Base-by-base conservation (phyloP, 805 yeast genomes). In the Ogataea dorogensis region DNA sequence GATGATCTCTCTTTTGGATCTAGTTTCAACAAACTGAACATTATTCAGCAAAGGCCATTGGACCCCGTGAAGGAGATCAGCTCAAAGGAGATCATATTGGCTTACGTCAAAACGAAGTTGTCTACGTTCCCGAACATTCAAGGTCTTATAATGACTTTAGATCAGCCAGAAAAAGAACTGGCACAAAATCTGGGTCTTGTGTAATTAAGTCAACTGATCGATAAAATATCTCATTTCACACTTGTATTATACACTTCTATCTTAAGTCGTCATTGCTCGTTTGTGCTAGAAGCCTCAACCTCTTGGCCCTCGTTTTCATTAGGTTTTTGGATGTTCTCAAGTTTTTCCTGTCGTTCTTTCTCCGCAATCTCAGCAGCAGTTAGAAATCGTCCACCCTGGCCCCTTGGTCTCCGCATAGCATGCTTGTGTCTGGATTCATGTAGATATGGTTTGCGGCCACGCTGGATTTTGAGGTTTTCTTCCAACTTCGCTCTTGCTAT, bases 341-440 rank as follows among this genome's bases (percentile, higher is more conserved):
- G 29, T 23, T 44, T 55, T 41, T 68, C 68, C 42, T 57, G 56
- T 34, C 68, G 56, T 33, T 79, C 83, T 38, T 73, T 64, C 50
- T 81, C 88, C 4, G 86, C 87, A 36, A 84, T 83, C 52, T 84
- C 93, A 8, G 96, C 95, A 10, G 98, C 96, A 1, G 99, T 93
- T 42, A 93, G 64, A 50, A 93, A 93, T 43, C 99, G 71, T 5
- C 99, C 99, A 20, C 98, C 98, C 65, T 93, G 98, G 17, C 99
- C 99, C 51, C 99, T 77, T 11, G 98, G 98, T 59, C 99, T 76
- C 57, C 98, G 75, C 98, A 93, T 93, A 3, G 99, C 99, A 60
- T 93, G 99, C 59, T 93, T 91, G 60, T 93, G 99, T 52, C 99
- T 74, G 13, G 96, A 86, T 62, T 93, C 98, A 58, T 93, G 99